phyloP scores from a whole-genome alignment of 2,329 filamentous ascomycete species.

The Claviceps sp. region DNA sequence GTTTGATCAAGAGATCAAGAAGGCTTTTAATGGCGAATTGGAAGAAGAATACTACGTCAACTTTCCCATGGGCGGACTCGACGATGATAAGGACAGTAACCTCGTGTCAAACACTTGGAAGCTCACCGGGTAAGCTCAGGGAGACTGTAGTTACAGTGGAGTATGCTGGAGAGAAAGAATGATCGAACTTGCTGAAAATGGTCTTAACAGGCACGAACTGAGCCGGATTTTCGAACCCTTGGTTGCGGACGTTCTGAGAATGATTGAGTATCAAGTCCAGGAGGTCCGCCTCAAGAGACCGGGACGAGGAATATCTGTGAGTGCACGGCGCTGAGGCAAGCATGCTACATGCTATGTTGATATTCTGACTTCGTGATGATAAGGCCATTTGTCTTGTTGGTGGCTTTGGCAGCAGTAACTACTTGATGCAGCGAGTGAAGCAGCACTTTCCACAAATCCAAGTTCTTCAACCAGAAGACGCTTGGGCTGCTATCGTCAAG shows the following conservation, averaged over 20 bases:
- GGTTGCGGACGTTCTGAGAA: slow-evolving; percentile 9
- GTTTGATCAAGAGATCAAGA: slow-evolving; percentile 12
- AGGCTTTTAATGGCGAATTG: slow-evolving; percentile 5
- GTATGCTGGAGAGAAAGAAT: neutral
- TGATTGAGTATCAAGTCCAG: slow-evolving; percentile 10
- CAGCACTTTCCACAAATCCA: neutral
- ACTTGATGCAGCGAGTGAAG: neutral
- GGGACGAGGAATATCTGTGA: neutral
- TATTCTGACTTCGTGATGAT: neutral
- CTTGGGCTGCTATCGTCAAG: slow-evolving; percentile 6
- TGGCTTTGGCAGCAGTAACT: slow-evolving; percentile 4
- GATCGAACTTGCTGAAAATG: neutral
- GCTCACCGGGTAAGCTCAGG: slow-evolving; percentile 9
- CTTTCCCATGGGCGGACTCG: slow-evolving; percentile 10
- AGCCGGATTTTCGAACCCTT: slow-evolving; percentile 10
- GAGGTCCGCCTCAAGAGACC: neutral
- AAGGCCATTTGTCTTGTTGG: slow-evolving; percentile 5
- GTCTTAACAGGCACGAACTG: neutral
- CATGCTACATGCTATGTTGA: neutral
- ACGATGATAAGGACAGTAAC: slow-evolving; percentile 6
- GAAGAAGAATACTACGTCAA: slow-evolving; percentile 10
- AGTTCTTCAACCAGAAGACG: slow-evolving; percentile 1
- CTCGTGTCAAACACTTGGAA: slow-evolving; percentile 8
- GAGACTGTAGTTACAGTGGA: too few relatives aligned
- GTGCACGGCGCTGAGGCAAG: neutral